Conservation (phyloP, 1,284 basidiomycete genomes). For the Melampsora larici-populina region DNA sequence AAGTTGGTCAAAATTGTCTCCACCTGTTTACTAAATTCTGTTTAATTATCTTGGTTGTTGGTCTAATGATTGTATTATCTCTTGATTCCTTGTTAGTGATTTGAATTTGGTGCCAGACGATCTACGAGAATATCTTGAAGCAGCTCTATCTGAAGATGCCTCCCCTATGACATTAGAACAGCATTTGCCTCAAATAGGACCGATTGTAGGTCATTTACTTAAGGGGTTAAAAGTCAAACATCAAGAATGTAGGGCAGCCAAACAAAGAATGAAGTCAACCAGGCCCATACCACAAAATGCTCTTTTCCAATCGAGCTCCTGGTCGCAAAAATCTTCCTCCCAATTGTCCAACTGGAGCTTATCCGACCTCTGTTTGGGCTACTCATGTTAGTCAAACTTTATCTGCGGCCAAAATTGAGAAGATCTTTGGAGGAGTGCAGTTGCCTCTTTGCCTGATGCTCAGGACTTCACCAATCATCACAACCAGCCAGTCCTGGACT, state of each 20-base stretch:
- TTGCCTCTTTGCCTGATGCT: too few relatives aligned
- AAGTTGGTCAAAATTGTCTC: constrained; percentile 61
- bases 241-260: constrained; percentile 61
- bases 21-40: background rate
- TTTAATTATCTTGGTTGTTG: too few relatives aligned
- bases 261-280: constrained; percentile 43
- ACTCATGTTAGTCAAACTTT: constrained; percentile 28
- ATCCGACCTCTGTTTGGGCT: constrained; percentile 25
- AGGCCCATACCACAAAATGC: constrained; percentile 11
- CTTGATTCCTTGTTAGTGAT: constrained; percentile 67
- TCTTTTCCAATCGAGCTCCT: constrained; percentile 42
- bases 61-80: background rate
- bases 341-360: constrained; percentile 10
- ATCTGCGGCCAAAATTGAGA: constrained; percentile 26
- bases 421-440: constrained; percentile 22
- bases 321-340: constrained; percentile 5
- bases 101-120: constrained; percentile 83
- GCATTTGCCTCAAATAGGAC: too few relatives aligned
- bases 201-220: too few relatives aligned
- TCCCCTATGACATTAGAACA: too few relatives aligned
- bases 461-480: too few relatives aligned
- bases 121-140: constrained; percentile 80
- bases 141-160: constrained; percentile 84
- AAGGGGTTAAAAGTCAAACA: constrained; percentile 91
- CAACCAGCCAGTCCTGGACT: too few relatives aligned